Conservation (phyloP, 2,329 filamentous ascomycete genomes). For the Byssothecium circinans region DNA sequence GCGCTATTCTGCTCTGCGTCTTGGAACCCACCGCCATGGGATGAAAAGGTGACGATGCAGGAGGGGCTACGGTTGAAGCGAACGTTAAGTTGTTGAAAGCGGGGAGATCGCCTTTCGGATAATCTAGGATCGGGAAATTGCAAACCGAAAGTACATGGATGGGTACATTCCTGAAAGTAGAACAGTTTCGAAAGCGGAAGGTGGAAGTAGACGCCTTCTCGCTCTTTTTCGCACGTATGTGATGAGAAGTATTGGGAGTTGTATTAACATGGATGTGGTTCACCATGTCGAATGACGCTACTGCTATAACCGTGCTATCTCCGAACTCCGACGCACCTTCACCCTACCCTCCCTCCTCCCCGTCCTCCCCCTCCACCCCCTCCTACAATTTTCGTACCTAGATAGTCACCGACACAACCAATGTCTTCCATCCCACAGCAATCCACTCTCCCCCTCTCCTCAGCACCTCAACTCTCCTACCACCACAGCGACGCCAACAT, state of each 20-base stretch:
- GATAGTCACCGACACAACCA: too few species aligned
- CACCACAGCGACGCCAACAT: background rate
- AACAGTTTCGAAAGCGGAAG: too few species aligned
- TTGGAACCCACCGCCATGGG: background rate
- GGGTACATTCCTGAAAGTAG: background rate
- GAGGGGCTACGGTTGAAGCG: background rate
- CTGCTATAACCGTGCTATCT: constrained; percentile 36
- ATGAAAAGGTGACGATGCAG: background rate
- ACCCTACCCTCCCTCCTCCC: constrained; percentile 21
- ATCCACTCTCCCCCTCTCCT: background rate
- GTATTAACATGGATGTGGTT: too few species aligned
- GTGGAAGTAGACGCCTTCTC: too few species aligned
- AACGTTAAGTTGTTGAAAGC: background rate
- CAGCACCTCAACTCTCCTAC: background rate
- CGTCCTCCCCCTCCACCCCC: constrained; percentile 16
- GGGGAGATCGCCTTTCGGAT: background rate
- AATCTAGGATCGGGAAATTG: background rate
- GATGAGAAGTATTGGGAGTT: too few species aligned
- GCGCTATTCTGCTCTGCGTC: background rate
- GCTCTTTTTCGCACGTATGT: too few species aligned
- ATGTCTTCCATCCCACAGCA: too few species aligned
- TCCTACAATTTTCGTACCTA: constrained; percentile 15
- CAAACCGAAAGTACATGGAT: background rate
- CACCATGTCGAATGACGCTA: too few species aligned
- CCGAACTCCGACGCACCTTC: constrained; percentile 16